Evolutionary conservation across 495 filamentous ascomycete species (phyloP).

Genomic region (Lophiostoma macrostomum): DNA sequence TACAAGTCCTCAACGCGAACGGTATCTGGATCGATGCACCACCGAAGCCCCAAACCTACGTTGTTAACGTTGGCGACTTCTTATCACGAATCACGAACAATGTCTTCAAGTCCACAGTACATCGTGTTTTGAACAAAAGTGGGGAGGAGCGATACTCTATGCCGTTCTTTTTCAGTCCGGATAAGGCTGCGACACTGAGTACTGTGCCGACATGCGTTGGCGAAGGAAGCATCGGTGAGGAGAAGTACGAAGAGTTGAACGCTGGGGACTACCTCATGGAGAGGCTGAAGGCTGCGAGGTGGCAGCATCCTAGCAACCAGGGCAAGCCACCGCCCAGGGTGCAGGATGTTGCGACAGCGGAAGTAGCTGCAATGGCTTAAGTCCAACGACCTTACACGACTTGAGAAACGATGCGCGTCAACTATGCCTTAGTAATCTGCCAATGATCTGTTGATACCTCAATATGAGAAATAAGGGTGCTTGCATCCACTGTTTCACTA

Average conservation of each 20-base stretch:
- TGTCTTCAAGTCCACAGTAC: conserved; percentile 12
- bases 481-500: too few relatives aligned
- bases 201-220: conserved; percentile 4
- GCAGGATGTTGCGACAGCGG: conserved; percentile 8
- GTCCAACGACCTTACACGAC: too few relatives aligned
- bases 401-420: too few relatives aligned
- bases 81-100: conserved; percentile 6
- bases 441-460: too few relatives aligned
- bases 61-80: conserved; percentile 13
- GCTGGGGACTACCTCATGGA: conserved; percentile 14
- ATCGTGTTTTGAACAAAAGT: conserved; percentile 10
- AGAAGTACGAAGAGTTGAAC: background rate
- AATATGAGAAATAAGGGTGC: too few relatives aligned
- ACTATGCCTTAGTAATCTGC: too few relatives aligned
- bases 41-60: conserved; percentile 43
- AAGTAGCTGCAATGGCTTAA: background rate
- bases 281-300: conserved; percentile 17
- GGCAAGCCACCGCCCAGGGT: conserved; percentile 11
- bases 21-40: conserved; percentile 47
- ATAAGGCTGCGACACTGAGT: conserved; percentile 7
- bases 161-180: conserved; percentile 14
- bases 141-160: conserved; percentile 15
- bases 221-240: too few relatives aligned
- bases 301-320: conserved; percentile 19
- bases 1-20: conserved; percentile 50